Percentiles rank a stretch among this genome's conserved stretches.
Conservation (phyloP, 2,329 filamentous ascomycete genomes). For the Fonsecaea erecta region DNA sequence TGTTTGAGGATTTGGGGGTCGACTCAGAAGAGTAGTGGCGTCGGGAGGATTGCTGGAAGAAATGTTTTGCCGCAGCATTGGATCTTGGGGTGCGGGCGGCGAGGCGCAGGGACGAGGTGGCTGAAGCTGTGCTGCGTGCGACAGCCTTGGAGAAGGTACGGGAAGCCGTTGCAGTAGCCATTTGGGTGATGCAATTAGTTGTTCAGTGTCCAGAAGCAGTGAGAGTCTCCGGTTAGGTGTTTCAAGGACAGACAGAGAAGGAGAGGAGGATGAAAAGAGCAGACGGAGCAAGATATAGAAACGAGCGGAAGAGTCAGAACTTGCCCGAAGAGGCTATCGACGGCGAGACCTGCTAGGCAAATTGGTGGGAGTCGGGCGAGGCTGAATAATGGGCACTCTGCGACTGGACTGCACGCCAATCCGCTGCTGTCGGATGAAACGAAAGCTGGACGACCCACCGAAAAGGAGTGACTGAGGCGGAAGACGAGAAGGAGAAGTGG, state of each 20-base stretch:
- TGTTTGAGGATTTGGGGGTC: slow-evolving; percentile 52
- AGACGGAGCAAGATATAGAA: slow-evolving; percentile 11
- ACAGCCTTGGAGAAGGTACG: slow-evolving; percentile 50
- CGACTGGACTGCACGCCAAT: not conserved
- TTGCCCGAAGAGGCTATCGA: slow-evolving; percentile 10
- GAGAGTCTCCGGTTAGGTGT: not conserved
- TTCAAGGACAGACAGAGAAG: slow-evolving; percentile 6
- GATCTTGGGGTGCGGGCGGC: slow-evolving; percentile 62
- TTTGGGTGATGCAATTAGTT: slow-evolving; percentile 1
- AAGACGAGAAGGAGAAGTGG: not conserved
- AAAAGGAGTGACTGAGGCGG: not conserved
- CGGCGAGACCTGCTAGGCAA: slow-evolving; percentile 2
- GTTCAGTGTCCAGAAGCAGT: not conserved
- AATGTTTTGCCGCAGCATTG: slow-evolving; percentile 61
- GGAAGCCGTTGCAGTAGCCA: slow-evolving; percentile 50
- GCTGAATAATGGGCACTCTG: slow-evolving; percentile 21
- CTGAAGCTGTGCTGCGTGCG: slow-evolving; percentile 46
- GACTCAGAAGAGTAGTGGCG: slow-evolving; percentile 79
- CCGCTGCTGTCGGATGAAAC: not conserved
- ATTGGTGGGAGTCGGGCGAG: slow-evolving; percentile 12
- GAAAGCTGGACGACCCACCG: not conserved
- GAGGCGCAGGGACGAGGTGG: slow-evolving; percentile 46
- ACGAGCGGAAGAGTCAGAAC: not conserved
- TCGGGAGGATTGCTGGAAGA: slow-evolving; percentile 74
- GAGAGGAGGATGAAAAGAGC: not conserved